Conservation (phyloP, 108 stramenopile genomes). For the Aureococcus anophagefferens region DNA sequence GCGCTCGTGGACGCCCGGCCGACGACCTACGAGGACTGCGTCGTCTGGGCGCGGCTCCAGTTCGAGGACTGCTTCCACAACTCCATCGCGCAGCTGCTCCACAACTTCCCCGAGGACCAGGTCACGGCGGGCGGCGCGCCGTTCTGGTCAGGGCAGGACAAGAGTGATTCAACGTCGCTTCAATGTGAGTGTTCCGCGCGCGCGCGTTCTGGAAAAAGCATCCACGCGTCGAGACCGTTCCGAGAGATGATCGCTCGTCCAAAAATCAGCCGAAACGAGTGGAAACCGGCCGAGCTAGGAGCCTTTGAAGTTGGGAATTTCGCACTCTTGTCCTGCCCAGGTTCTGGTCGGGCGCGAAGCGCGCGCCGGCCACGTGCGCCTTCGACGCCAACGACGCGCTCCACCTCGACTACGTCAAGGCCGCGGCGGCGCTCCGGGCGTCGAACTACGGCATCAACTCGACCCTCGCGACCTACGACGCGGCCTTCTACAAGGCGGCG, state of each 20-base stretch:
- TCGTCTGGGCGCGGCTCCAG: constrained; percentile 81
- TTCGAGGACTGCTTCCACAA: constrained; percentile 90
- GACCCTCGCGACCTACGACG: constrained; percentile 55
- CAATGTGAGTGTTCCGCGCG: too few species aligned
- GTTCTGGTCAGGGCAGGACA: too few species aligned
- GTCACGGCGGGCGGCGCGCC: constrained; percentile 74
- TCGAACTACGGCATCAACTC: constrained; percentile 25
- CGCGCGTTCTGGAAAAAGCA: too few species aligned
- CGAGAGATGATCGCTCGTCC: too few species aligned
- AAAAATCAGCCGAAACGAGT: too few species aligned
- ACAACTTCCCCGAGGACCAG: constrained; percentile 91
- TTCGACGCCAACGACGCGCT: constrained; percentile 71
- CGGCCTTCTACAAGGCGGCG: constrained; percentile 54
- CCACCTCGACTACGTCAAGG: constrained; percentile 83
- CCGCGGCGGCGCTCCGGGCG: constrained; percentile 88
- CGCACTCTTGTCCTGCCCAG: too few species aligned
- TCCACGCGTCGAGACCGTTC: too few species aligned
- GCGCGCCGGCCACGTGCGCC: constrained; percentile 73
- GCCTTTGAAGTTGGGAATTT: too few species aligned
- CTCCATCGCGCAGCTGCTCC: constrained; percentile 81
- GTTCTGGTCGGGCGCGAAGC: constrained; percentile 86
- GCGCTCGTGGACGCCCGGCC: constrained; percentile 79
- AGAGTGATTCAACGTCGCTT: too few species aligned
- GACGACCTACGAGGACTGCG: constrained; percentile 78
- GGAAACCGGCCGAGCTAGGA: too few species aligned